Percentiles rank a stretch among this genome's conserved stretches.
Evolutionary conservation across 805 yeast species (phyloP).

Genomic region (Lachancea mirantina): DNA sequence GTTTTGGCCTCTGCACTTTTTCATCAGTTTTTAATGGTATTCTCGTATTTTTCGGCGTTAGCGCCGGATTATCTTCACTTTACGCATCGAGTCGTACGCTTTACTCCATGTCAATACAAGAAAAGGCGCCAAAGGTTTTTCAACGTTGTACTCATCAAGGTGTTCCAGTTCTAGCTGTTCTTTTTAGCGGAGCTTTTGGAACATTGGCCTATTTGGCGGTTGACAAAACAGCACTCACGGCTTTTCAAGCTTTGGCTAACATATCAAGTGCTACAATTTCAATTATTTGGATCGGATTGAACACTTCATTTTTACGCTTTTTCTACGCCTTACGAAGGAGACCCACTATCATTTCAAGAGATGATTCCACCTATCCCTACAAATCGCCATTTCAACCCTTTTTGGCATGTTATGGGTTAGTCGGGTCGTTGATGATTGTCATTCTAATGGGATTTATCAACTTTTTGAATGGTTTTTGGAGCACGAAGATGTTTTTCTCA

Average conservation of each 20-base stretch:
- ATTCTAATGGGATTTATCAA: conserved; percentile 56
- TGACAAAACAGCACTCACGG: conserved; percentile 47
- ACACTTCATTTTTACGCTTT: conserved; percentile 56
- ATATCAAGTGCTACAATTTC: conserved; percentile 69
- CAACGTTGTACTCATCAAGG: conserved; percentile 55
- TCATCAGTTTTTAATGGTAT: conserved; percentile 47
- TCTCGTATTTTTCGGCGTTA: conserved; percentile 46
- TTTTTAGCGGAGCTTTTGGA: conserved; percentile 56
- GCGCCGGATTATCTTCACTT: conserved; percentile 51
- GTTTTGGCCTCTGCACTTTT: conserved; percentile 44
- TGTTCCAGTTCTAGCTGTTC: conserved; percentile 65
- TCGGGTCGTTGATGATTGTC: conserved; percentile 46
- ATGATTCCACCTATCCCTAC: conserved; percentile 60
- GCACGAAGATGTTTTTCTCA: conserved; percentile 53
- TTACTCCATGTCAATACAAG: conserved; percentile 47
- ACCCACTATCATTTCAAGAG: conserved; percentile 57
- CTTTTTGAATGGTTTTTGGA: conserved; percentile 54
- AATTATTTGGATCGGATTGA: conserved; percentile 72
- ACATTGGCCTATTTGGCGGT: conserved; percentile 55
- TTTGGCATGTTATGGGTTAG: conserved; percentile 53
- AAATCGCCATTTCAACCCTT: conserved; percentile 66
- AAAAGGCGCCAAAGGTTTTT: conserved; percentile 56
- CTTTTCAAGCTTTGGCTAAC: conserved; percentile 60
- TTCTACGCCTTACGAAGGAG: conserved; percentile 53
- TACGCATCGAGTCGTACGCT: conserved; percentile 57